These are phyloP conservation scores for Epichloe bromicola DNA, from an alignment of 2,329 filamentous ascomycete species.

Conservation along the genomic window DNA sequence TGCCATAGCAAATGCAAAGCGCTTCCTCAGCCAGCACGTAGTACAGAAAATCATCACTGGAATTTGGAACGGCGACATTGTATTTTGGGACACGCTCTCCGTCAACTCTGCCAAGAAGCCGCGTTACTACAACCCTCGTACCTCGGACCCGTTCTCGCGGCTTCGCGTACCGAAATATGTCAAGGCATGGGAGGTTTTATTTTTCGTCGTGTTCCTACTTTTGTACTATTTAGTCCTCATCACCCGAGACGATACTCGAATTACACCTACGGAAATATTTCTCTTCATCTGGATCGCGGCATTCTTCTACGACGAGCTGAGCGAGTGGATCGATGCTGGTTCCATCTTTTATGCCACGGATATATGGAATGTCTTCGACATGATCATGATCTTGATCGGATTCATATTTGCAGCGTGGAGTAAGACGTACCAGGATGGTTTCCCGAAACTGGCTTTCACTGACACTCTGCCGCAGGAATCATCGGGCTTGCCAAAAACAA, in stretches of 20 bases:
- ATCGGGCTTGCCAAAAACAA: conserved; percentile 35
- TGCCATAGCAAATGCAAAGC: conserved; percentile 67
- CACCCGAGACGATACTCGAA: conserved; percentile 49
- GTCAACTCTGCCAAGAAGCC: conserved; percentile 62
- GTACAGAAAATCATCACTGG: conserved; percentile 75
- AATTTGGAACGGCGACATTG: conserved; percentile 76
- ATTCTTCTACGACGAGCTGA: conserved; percentile 78
- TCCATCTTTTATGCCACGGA: conserved; percentile 75
- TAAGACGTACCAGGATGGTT: conserved; percentile 29
- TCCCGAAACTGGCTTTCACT: background rate
- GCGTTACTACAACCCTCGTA: conserved; percentile 56
- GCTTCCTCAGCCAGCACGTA: conserved; percentile 66
- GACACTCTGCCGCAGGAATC: conserved; percentile 14
- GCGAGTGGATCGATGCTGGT: conserved; percentile 75
- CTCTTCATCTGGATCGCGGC: conserved; percentile 79
- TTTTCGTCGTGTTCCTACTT: conserved; percentile 62
- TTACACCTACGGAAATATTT: conserved; percentile 57
- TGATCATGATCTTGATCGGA: conserved; percentile 63
- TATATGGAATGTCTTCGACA: conserved; percentile 65
- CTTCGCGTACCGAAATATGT: conserved; percentile 71
- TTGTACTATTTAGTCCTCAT: conserved; percentile 83
- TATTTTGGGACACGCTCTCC: conserved; percentile 74
- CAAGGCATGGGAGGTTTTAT: conserved; percentile 71
- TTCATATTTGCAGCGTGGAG: conserved; percentile 57
- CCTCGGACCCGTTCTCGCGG: conserved; percentile 61